Conservation (phyloP, 2,329 filamentous ascomycete species). For the Paracoccidioides brasiliensis region DNA sequence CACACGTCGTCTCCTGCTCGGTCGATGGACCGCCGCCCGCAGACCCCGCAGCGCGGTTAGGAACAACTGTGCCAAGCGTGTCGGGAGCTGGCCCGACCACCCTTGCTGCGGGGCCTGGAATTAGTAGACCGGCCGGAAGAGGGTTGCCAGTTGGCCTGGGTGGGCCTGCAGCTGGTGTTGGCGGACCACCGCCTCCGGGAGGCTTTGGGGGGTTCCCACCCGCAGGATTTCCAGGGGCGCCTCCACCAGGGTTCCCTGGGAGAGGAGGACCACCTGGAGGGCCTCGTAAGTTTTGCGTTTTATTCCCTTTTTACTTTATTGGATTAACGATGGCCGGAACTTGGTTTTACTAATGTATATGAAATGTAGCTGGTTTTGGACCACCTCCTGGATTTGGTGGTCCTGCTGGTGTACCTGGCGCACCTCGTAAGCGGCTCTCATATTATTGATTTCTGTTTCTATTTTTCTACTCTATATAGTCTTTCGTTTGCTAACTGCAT, state of each 20-base stretch:
- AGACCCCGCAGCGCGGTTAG: slow-evolving; percentile 80
- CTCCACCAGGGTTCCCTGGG: slow-evolving; percentile 39
- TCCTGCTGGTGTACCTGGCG: slow-evolving; percentile 20
- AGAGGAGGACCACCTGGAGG: slow-evolving; percentile 39
- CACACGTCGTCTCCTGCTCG: slow-evolving; percentile 85
- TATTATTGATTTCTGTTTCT: slow-evolving; percentile 1
- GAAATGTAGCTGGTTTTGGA: slow-evolving; percentile 31
- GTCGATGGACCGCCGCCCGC: slow-evolving; percentile 92
- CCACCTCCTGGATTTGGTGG: slow-evolving; percentile 37
- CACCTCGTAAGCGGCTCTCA: slow-evolving; percentile 30
- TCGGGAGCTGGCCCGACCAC: slow-evolving; percentile 46
- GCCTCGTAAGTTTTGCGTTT: slow-evolving; percentile 36
- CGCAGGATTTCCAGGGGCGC: slow-evolving; percentile 28
- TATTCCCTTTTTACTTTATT: slow-evolving; percentile 8
- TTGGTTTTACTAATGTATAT: slow-evolving; percentile 11
- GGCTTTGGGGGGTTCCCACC: slow-evolving; percentile 38
- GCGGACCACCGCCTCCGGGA: slow-evolving; percentile 55
- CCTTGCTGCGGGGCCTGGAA: slow-evolving; percentile 71
- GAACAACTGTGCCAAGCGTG: slow-evolving; percentile 58
- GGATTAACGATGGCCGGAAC: slow-evolving; percentile 4
- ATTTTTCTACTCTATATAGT: slow-evolving; percentile 8
- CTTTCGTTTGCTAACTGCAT: slow-evolving; percentile 21
- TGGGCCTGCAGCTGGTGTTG: slow-evolving; percentile 79
- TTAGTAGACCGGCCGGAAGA: slow-evolving; percentile 80
- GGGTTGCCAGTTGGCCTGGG: slow-evolving; percentile 72